Conservation (phyloP, 495 filamentous ascomycete genomes). For the Hyaloscypha hepaticicola region DNA sequence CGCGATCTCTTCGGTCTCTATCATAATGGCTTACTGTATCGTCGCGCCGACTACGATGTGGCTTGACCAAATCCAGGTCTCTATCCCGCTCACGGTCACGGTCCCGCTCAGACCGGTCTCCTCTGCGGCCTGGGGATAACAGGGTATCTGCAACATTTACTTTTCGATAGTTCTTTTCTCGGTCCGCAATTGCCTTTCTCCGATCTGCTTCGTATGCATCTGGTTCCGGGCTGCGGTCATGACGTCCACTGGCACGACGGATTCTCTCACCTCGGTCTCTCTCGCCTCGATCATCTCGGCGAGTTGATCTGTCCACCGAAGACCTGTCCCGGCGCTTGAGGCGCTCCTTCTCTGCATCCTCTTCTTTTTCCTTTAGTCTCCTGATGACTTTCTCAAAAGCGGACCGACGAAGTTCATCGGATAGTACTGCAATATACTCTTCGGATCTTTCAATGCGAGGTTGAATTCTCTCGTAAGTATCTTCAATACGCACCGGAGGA, state of each 20-base stretch:
- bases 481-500: slow-evolving; percentile 71
- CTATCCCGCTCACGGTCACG: slow-evolving; percentile 45
- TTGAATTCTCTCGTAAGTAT: slow-evolving; percentile 84
- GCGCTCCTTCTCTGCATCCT: slow-evolving; percentile 76
- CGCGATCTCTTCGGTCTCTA: slow-evolving; percentile 47
- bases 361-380: slow-evolving; percentile 86
- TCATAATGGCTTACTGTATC: slow-evolving; percentile 39
- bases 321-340: slow-evolving; percentile 61
- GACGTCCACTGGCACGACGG: slow-evolving; percentile 56
- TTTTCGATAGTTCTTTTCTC: slow-evolving; percentile 85
- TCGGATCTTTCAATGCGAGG: slow-evolving; percentile 73
- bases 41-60: slow-evolving; percentile 39
- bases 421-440: slow-evolving; percentile 78
- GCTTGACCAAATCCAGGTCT: slow-evolving; percentile 51
- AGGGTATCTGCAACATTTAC: slow-evolving; percentile 63
- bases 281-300: slow-evolving; percentile 37
- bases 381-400: slow-evolving; percentile 94
- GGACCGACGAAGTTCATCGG: slow-evolving; percentile 75
- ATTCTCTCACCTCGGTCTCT: slow-evolving; percentile 57
- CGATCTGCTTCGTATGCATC: slow-evolving; percentile 89
- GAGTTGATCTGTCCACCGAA: slow-evolving; percentile 56
- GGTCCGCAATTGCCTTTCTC: slow-evolving; percentile 79
- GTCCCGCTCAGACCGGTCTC: slow-evolving; percentile 31
- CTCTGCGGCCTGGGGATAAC: slow-evolving; percentile 50
- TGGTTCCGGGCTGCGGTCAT: slow-evolving; percentile 73